These are phyloP conservation scores for Yamadazyma conglobata DNA, from an alignment of 1,139 yeast genomes.

Conservation along the genomic window DNA sequence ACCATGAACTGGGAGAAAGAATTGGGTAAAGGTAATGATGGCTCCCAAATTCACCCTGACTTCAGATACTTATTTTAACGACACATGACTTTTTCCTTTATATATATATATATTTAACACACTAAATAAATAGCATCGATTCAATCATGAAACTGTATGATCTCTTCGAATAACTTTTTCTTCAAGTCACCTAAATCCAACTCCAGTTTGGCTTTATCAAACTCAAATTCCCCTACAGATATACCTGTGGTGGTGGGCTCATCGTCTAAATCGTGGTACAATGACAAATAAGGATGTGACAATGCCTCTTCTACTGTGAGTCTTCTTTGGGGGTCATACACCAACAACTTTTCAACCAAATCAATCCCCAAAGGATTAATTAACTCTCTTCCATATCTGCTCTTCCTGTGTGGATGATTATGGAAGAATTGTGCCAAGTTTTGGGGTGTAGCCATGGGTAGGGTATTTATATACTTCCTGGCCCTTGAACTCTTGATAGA, in stretches of 20 bases:
- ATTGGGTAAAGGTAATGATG: conserved; percentile 47
- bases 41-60: conserved; percentile 38
- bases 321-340: conserved; percentile 77
- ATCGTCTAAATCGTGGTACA: conserved; percentile 80
- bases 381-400: conserved; percentile 15
- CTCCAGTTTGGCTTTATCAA: conserved; percentile 64
- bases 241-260: conserved; percentile 78
- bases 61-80: conserved; percentile 37
- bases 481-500: conserved; percentile 61
- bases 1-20: conserved; percentile 52
- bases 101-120: too few species aligned
- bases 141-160: conserved; percentile 48
- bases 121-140: too few species aligned
- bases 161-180: conserved; percentile 47
- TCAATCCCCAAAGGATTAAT: conserved; percentile 73
- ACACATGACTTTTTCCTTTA: not conserved
- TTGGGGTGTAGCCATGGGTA: conserved; percentile 7
- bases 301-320: conserved; percentile 79
- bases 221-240: conserved; percentile 75
- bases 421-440: conserved; percentile 10
- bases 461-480: conserved; percentile 52
- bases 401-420: conserved; percentile 19
- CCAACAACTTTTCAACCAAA: conserved; percentile 66
- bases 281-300: conserved; percentile 72
- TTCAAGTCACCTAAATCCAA: conserved; percentile 70